Evolutionary conservation across 805 yeast genomes (phyloP), one percentile per base, ranked within the genome.

Genomic region (Barnettozyma sp.): DNA sequence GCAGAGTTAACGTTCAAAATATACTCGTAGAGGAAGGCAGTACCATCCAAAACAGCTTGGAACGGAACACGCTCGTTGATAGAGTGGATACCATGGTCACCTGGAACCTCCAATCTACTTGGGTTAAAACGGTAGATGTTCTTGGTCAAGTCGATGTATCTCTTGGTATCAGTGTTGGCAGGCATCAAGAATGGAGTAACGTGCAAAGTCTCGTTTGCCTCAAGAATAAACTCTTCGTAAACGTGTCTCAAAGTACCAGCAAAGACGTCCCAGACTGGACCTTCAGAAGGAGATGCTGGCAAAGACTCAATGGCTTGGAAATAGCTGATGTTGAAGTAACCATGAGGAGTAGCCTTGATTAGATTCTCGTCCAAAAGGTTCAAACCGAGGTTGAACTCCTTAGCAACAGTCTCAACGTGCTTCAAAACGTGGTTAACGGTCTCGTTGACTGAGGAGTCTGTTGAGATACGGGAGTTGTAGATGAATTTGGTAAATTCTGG

Each of bases 91-190:
- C 64, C 60, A 24, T 33, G 26, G 14, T 20, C 26, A 5, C 29
- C 24, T 16, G 24, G 14, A 12, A 33, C 19, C 9, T 33, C 40
- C 22, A 37, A 21, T 29, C 42, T 32, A 20, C 52, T 49, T 28
- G 60, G 63, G n/a, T 46, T 45, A 33, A 58, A 76, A 38, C 88
- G 64, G 59, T 65, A 82, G 31, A 82, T 78, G 49, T 79, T 70
- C 27, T 62, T 55, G 4, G 80, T 71, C 44, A 82, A 58, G 30
- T 60, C 53, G 84, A 84, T 77, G 56, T 77, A 82, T 48, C 68
- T 65, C 40, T 66, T 63, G 6, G 87, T 80, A 51, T 82, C 90
- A 2, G 88, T 82, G 54, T 79, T 81, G 15, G 79, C 87, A 6
- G 81, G 65, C 69, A 76, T 71, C 29, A 80, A 19, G 31, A 33